phyloP scores from a whole-genome alignment of 1,284 basidiomycete species.

The Calocybe gambosa region DNA sequence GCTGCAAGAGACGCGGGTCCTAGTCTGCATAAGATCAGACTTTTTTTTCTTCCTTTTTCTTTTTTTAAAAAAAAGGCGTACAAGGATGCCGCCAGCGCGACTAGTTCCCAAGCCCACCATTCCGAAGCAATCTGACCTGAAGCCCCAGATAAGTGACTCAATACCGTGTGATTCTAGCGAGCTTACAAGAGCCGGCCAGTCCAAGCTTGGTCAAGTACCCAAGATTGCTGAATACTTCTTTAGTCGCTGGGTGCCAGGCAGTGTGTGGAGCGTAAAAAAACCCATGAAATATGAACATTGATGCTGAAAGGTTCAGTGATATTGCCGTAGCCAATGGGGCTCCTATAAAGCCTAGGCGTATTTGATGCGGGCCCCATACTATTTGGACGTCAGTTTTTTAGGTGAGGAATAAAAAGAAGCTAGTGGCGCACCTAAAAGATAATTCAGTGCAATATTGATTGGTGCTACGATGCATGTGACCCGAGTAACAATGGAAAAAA shows the following conservation, averaged over 20 bases:
- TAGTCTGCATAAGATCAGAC: no score
- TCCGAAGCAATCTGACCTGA: conserved; percentile 55
- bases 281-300: conserved; percentile 69
- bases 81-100: conserved; percentile 52
- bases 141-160: background rate
- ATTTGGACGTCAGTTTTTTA: background rate
- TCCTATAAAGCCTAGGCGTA: conserved; percentile 87
- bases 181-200: conserved; percentile 64
- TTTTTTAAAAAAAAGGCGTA: conserved; percentile 13
- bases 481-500: conserved; percentile 84
- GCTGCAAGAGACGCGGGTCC: conserved; percentile 62
- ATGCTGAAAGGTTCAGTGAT: conserved; percentile 80
- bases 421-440: conserved; percentile 56
- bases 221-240: conserved; percentile 62
- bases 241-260: conserved; percentile 81
- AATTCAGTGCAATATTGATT: conserved; percentile 81
- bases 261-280: conserved; percentile 68
- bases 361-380: conserved; percentile 79
- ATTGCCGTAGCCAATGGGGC: conserved; percentile 89
- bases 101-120: conserved; percentile 91
- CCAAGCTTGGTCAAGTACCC: conserved; percentile 73
- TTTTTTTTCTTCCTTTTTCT: no score
- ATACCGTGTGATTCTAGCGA: background rate
- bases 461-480: conserved; percentile 85
- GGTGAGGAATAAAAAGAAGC: background rate